phyloP scores from a whole-genome alignment of 2,329 filamentous ascomycete genomes.

The Aschersonia sp. region DNA sequence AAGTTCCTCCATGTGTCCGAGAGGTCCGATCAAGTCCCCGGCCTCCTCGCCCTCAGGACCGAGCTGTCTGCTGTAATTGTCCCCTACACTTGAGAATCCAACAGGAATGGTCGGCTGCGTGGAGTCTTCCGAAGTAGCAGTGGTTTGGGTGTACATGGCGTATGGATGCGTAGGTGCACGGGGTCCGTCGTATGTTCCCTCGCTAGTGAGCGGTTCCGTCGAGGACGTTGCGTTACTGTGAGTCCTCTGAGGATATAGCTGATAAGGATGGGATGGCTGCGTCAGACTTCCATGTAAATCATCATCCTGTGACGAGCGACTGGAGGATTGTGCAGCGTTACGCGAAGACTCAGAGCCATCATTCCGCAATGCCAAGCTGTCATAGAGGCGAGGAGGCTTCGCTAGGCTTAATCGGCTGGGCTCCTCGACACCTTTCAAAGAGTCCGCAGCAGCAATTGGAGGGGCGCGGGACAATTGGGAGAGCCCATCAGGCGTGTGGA shows the following conservation, averaged over 20 bases:
- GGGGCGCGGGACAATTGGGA: conserved; percentile 6
- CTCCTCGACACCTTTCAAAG: conserved; percentile 10
- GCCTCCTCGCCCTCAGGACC: conserved; percentile 73
- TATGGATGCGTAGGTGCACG: conserved; percentile 72
- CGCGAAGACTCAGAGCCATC: conserved; percentile 25
- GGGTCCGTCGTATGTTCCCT: conserved; percentile 38
- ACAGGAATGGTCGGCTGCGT: conserved; percentile 39
- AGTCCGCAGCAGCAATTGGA: conserved; percentile 7
- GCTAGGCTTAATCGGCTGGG: conserved; percentile 35
- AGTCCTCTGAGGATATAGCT: conserved; percentile 63
- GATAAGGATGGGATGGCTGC: conserved; percentile 71
- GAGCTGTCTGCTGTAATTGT: conserved; percentile 55
- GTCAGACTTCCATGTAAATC: conserved; percentile 56
- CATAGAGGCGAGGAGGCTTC: conserved; percentile 33
- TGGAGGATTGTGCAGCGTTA: background rate
- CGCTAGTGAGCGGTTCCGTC: conserved; percentile 30
- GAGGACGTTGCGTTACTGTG: conserved; percentile 61
- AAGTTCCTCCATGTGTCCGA: conserved; percentile 81
- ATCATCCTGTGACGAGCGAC: conserved; percentile 24
- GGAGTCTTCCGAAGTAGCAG: conserved; percentile 38
- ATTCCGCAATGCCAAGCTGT: conserved; percentile 36
- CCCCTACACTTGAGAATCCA: conserved; percentile 56
- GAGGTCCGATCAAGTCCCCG: conserved; percentile 74
- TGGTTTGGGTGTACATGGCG: conserved; percentile 71
- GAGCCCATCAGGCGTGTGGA: background rate